These are phyloP conservation scores for Pseudocercospora macadamiae DNA, from an alignment of 2,329 filamentous ascomycete genomes.

Conservation along the genomic window DNA sequence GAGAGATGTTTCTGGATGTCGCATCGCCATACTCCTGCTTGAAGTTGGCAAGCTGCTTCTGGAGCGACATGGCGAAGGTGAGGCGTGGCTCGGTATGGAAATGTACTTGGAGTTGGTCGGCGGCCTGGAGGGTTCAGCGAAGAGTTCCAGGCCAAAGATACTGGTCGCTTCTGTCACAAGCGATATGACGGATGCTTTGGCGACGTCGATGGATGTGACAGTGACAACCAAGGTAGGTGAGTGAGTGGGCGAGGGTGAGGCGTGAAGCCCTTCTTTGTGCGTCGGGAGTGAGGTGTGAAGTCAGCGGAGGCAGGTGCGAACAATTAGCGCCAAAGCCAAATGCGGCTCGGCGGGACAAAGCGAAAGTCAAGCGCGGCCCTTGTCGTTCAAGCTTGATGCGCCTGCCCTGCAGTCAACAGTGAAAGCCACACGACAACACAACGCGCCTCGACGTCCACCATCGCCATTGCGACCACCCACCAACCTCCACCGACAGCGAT, in stretches of 20 bases:
- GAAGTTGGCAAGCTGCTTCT: conserved; percentile 33
- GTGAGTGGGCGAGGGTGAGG: neutral
- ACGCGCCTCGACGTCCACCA: conserved; percentile 5
- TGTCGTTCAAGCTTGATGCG: conserved; percentile 1
- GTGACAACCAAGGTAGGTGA: neutral
- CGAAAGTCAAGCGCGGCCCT: neutral
- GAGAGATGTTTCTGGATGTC: conserved; percentile 33
- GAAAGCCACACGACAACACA: conserved; percentile 1
- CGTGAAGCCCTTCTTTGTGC: no score
- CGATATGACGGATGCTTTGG: no score
- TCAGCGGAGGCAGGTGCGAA: conserved; percentile 1
- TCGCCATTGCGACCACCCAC: neutral
- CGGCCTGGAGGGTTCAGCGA: conserved; percentile 34
- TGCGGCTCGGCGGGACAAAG: conserved; percentile 6
- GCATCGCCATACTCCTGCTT: conserved; percentile 36
- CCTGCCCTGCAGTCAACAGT: neutral
- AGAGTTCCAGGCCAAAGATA: conserved; percentile 31
- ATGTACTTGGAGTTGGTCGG: neutral
- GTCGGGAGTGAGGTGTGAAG: neutral
- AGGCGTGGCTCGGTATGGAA: neutral
- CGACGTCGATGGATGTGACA: no score
- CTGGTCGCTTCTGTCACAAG: no score
- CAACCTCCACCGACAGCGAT: conserved; percentile 5
- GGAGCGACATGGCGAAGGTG: conserved; percentile 37
- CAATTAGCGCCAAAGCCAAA: neutral